Evolutionary conservation across 1,139 yeast species (phyloP).

Genomic region (Nakaseomyces glabratus): DNA sequence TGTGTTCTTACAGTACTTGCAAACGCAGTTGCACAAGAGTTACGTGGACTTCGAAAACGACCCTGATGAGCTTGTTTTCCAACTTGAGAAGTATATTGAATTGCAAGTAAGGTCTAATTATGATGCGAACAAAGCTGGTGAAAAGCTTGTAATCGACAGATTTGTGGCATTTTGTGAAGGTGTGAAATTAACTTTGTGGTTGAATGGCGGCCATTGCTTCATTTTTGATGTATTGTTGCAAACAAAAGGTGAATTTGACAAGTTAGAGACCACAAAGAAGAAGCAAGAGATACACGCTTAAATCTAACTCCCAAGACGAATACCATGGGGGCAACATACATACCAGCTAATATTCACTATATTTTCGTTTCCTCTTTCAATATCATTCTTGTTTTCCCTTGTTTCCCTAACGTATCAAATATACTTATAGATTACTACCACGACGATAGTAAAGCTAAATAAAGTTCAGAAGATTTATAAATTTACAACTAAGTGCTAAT

Average conservation of each 20-base stretch:
- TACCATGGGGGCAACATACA: too few relatives aligned
- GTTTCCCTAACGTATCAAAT: too few relatives aligned
- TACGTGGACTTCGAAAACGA: constrained; percentile 30
- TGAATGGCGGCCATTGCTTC: constrained; percentile 41
- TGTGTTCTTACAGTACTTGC: constrained; percentile 26
- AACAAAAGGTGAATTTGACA: constrained; percentile 34
- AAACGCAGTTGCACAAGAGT: constrained; percentile 24
- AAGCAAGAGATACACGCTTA: neutral
- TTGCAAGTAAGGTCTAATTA: constrained; percentile 23
- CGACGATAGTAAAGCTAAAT: too few relatives aligned
- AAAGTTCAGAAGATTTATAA: too few relatives aligned
- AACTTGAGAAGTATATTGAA: constrained; percentile 29
- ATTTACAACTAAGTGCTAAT: too few relatives aligned
- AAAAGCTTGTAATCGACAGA: constrained; percentile 22
- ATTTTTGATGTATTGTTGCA: constrained; percentile 36
- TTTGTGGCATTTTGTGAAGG: constrained; percentile 36
- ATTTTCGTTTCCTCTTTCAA: too few relatives aligned
- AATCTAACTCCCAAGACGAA: too few relatives aligned
- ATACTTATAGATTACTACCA: too few relatives aligned
- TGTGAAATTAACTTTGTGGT: constrained; percentile 33
- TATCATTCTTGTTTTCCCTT: too few relatives aligned
- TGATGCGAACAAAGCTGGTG: constrained; percentile 11
- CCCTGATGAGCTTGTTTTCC: constrained; percentile 29
- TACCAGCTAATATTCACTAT: too few relatives aligned
- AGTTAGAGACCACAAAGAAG: constrained; percentile 24